These are phyloP conservation scores for Suillus lakei DNA, from an alignment of 768 basidiomycete genomes.

Conservation along the genomic window DNA sequence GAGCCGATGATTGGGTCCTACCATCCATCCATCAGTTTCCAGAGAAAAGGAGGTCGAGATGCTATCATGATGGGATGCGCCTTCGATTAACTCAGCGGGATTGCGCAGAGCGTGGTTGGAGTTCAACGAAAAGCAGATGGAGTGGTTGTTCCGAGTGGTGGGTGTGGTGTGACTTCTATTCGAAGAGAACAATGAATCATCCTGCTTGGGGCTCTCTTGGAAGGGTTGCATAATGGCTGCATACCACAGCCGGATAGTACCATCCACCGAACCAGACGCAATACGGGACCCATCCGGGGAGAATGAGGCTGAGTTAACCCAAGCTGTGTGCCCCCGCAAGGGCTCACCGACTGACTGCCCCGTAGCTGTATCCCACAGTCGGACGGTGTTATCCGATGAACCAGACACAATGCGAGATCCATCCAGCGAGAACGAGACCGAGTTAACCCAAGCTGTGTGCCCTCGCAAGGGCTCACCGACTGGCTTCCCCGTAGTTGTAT, in stretches of 20 bases:
- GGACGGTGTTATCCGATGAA: background rate
- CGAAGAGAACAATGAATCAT: too few species aligned
- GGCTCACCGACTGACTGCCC: background rate
- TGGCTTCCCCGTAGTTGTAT: background rate
- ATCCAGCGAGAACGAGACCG: conserved; percentile 30
- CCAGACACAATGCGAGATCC: background rate
- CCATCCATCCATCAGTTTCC: background rate
- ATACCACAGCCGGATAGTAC: conserved; percentile 14
- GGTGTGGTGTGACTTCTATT: too few species aligned
- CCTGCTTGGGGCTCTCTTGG: too few species aligned
- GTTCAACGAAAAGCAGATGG: background rate
- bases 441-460: background rate
- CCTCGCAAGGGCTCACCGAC: background rate
- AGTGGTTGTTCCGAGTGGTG: background rate
- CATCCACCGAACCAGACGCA: too few species aligned
- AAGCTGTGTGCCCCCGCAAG: background rate
- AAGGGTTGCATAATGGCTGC: too few species aligned
- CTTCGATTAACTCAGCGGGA: background rate
- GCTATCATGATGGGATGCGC: background rate
- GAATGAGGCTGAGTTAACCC: background rate
- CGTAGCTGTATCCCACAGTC: background rate
- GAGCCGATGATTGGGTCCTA: background rate
- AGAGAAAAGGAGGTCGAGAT: background rate
- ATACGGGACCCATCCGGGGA: too few species aligned
- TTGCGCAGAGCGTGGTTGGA: background rate